Evolutionary conservation across 2,329 filamentous ascomycete species (phyloP).

Genomic region (Gaeumannomyces sp.): DNA sequence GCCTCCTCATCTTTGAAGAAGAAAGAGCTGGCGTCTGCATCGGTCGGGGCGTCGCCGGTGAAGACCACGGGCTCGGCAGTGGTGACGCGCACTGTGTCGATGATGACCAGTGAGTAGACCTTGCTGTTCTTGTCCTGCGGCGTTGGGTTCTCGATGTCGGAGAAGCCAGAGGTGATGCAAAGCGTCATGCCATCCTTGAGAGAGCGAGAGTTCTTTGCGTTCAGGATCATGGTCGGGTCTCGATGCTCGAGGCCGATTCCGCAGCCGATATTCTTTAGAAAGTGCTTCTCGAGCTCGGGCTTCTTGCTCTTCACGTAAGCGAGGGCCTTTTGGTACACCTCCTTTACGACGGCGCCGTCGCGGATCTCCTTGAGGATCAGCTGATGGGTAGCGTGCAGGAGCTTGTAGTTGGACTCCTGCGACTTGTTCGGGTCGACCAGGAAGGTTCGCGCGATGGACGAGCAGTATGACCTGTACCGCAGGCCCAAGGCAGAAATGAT

Average conservation of each 20-base stretch:
- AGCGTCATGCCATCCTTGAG: constrained; percentile 98
- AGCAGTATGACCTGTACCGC: constrained; percentile 93
- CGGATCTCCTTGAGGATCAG: constrained; percentile 85
- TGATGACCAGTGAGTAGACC: constrained; percentile 81
- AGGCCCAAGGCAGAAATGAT: constrained; percentile 90
- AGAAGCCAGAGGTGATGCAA: constrained; percentile 82
- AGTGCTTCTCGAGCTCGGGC: constrained; percentile 91
- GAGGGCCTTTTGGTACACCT: constrained; percentile 85
- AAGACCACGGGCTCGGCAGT: constrained; percentile 77
- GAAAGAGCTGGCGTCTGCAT: constrained; percentile 92
- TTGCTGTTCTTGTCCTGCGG: constrained; percentile 87
- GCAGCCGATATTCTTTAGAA: constrained; percentile 85
- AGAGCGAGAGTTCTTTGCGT: constrained; percentile 74
- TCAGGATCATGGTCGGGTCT: constrained; percentile 77
- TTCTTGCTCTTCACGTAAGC: constrained; percentile 79
- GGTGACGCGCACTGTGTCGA: constrained; percentile 87
- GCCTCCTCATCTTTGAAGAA: constrained; percentile 97
- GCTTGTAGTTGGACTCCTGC: constrained; percentile 90
- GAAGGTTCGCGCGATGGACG: constrained; percentile 86
- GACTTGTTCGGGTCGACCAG: constrained; percentile 95
- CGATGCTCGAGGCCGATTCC: constrained; percentile 90
- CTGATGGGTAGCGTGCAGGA: constrained; percentile 78
- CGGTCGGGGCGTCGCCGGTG: constrained; percentile 85
- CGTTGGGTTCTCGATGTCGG: constrained; percentile 79
- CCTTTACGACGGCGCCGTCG: constrained; percentile 79